A percentile compares a stretch with the other conserved stretches of the same genome.
These are phyloP conservation scores for Emmonsia crescens DNA, from an alignment of 2,329 filamentous ascomycete genomes.

Conservation along the genomic window DNA sequence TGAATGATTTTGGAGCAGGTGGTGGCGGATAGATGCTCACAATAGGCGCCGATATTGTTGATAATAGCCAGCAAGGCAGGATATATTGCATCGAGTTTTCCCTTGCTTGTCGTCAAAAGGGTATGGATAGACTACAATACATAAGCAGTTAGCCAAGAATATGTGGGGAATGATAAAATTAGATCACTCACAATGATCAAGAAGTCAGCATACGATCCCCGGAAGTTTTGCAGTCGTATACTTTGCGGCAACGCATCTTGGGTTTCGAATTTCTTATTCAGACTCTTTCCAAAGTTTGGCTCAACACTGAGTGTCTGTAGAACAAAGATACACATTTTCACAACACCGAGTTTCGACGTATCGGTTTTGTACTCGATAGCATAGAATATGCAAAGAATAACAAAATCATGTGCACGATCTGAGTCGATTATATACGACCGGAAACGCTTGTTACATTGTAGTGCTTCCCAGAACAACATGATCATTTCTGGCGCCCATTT, in stretches of 20 bases:
- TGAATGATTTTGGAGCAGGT: slow-evolving; percentile 77
- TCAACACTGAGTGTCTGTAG: slow-evolving; percentile 92
- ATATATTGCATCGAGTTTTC: slow-evolving; percentile 81
- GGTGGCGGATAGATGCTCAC: slow-evolving; percentile 62
- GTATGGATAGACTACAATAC: slow-evolving; percentile 66
- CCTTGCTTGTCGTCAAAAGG: slow-evolving; percentile 82
- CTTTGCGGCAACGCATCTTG: slow-evolving; percentile 76
- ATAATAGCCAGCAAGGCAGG: slow-evolving; percentile 84
- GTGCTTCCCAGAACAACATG: slow-evolving; percentile 93
- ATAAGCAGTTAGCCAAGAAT: slow-evolving; percentile 19
- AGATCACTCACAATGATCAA: slow-evolving; percentile 63
- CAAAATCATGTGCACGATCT: slow-evolving; percentile 82
- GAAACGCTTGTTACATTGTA: slow-evolving; percentile 96
- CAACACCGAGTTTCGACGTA: slow-evolving; percentile 76
- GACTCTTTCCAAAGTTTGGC: slow-evolving; percentile 73
- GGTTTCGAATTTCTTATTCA: slow-evolving; percentile 80
- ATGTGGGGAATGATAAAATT: neutral
- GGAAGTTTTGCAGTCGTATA: slow-evolving; percentile 74
- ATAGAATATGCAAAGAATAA: slow-evolving; percentile 84
- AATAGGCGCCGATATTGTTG: slow-evolving; percentile 81
- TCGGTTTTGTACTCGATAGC: slow-evolving; percentile 82
- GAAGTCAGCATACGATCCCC: slow-evolving; percentile 86
- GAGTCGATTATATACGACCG: slow-evolving; percentile 95
- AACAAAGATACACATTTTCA: slow-evolving; percentile 95
- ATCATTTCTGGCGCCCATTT: slow-evolving; percentile 92